Base-by-base conservation (phyloP, 495 filamentous ascomycete genomes). In the Staphylotrichum tortipilum region DNA sequence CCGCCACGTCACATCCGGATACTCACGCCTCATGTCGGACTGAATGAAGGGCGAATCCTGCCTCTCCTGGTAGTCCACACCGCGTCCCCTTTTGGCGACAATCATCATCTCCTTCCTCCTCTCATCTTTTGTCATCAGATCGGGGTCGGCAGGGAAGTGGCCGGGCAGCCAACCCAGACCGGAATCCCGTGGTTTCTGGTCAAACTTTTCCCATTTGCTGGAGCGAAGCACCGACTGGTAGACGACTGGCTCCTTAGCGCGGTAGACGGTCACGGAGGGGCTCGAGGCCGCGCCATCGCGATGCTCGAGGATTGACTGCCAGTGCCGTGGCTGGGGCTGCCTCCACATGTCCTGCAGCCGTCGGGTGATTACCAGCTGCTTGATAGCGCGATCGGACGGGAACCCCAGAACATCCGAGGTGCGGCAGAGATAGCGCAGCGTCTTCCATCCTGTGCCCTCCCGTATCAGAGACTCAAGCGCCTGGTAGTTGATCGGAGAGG, bases 391-490 rank as follows among this genome's bases (percentile, higher is more conserved):
- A n/a, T n/a, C n/a, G 2, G 15, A 19, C 23, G 12, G 26, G 29
- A 17, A 49, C 9, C 36, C 18, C 15, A 49, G 36, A 24, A 49
- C 33, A 8, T n/a, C 28, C 15, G 46, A 40, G 36, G 1, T 33
- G 37, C 15, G 7, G 28, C 18, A 22, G 18, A 49, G n/a, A 23
- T 33, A 49, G 23, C 45, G 44, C n/a, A 47, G 34, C 3, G 33
- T 47, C 9, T 47, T 47, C 45, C 45, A 41, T 15, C 46, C 46
- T 18, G 22, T 33, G 35, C 46, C 19, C 26, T 22, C 12, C 18
- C 11, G 22, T 17, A 49, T 31, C 26, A 49, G 46, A 12, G 17
- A 2, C 26, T 4, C 8, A 28, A 49, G 26, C 1, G 37, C 17
- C 4, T 40, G 18, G 46, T 41, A 49, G 37, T 23, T 31, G 28